Base-by-base conservation (phyloP, 2,329 filamentous ascomycete genomes). In the Alternaria novae-zelandiae region DNA sequence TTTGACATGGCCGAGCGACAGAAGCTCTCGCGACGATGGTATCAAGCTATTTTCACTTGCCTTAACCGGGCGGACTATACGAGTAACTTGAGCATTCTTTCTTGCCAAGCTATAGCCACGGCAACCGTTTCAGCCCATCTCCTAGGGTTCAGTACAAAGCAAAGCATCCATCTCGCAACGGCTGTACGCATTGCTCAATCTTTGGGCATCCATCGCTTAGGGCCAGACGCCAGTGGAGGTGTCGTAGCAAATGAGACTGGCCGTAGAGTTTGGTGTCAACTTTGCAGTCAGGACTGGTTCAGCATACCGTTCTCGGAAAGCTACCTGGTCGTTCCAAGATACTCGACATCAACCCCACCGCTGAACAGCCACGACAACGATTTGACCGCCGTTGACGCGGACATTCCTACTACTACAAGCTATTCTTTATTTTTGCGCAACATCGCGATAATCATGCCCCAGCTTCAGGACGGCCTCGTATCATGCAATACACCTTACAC, bases 71-170 rank as follows among this genome's bases (percentile, higher is more conserved):
- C 78, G 5, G 78, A 82, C 41, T 84, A 82, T 57, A 83, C 80
- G 57, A 81, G 44, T 5, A 61, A 56, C 6, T 30, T 58, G 20
- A 49, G 25, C 30, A 74, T 83, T 2, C 78, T 80, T 41, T 78
- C 81, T 2, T 76, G 83, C 9, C 78, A 84, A 67, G 78, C 82
- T 13, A 82, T 85, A 49, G 72, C 80, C 4, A 81, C 78, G 1
- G 70, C 81, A 10, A 83, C 82, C 5, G 80, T 83, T n/a, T 78
- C 79, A 8, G 82, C 81, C 0, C 83, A 85, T 59, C 71, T 82
- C 15, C 73, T 84, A 1, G 83, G 83, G 1, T 79, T 79, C 28
- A 82, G 80, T 11, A 83, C 81, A 63, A 80, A 77, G 15, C 82
- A 84, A 50, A 81, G 77, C 5, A 80, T 83, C 3, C 74, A 82